Evolutionary conservation across 139 green algal genomes (phyloP).

Genomic region (Edaphochlamys debaryana): DNA sequence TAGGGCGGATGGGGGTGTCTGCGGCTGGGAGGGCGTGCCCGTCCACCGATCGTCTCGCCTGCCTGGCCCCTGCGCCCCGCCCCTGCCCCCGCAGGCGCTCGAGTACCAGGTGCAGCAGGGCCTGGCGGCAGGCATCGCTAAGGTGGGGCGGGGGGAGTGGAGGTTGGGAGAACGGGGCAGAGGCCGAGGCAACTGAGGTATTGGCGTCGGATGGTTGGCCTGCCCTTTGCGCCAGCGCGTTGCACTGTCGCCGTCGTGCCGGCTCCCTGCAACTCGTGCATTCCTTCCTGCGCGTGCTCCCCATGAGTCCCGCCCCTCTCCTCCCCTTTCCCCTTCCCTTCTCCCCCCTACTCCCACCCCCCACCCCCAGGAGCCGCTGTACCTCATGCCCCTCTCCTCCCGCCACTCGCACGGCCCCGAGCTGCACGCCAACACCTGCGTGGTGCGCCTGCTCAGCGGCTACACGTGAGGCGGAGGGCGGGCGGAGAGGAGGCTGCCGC

Average conservation of each 20-base stretch:
- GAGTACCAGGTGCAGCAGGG: slow-evolving; percentile 92
- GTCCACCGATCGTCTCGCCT: too few species aligned
- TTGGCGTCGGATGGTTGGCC: too few species aligned
- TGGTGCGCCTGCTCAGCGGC: background rate
- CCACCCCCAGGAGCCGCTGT: slow-evolving; percentile 20
- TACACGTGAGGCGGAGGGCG: slow-evolving; percentile 31
- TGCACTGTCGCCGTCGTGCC: too few species aligned
- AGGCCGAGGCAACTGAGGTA: too few species aligned
- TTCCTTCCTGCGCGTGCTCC: background rate
- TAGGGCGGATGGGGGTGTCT: too few species aligned
- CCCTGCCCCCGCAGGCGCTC: slow-evolving; percentile 83
- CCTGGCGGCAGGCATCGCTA: slow-evolving; percentile 63
- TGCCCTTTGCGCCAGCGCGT: too few species aligned
- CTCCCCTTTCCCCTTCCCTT: background rate
- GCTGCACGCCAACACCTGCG: slow-evolving; percentile 24
- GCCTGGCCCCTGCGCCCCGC: too few species aligned
- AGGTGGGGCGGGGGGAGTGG: slow-evolving; percentile 26
- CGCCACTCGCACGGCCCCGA: slow-evolving; percentile 33
- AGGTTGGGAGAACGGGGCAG: background rate
- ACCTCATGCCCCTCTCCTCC: slow-evolving; percentile 40
- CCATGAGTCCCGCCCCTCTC: too few species aligned
- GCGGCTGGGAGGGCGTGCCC: too few species aligned
- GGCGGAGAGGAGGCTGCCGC: too few species aligned
- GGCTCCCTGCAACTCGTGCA: too few species aligned
- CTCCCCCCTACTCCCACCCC: too few species aligned